Conservation (phyloP, 345 rosid species). For the Limnanthes douglasii region DNA sequence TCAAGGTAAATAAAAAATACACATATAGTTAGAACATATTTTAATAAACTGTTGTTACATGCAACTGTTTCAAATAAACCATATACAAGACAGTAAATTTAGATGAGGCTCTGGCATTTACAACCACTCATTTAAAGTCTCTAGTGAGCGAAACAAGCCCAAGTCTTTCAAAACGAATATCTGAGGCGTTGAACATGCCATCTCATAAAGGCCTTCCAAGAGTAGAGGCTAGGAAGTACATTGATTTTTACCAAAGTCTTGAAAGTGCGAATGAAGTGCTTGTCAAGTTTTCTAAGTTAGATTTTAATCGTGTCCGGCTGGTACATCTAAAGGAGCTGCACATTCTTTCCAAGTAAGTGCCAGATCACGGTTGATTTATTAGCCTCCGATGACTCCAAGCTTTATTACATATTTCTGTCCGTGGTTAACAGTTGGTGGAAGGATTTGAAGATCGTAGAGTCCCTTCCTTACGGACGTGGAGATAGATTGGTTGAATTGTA, state of each 20-base stretch:
- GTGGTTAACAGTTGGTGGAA: constrained; percentile 11
- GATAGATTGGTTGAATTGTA: constrained; percentile 12
- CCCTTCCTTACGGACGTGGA: too few relatives aligned
- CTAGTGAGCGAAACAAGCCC: neutral
- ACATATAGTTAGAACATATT: too few relatives aligned
- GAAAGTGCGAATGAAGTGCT: neutral
- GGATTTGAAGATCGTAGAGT: too few relatives aligned
- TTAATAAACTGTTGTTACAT: too few relatives aligned
- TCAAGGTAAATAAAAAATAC: too few relatives aligned
- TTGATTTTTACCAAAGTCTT: constrained; percentile 1
- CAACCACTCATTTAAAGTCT: neutral
- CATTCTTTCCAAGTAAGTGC: too few relatives aligned
- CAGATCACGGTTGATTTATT: too few relatives aligned
- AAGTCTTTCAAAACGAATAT: neutral
- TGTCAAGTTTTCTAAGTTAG: too few relatives aligned
- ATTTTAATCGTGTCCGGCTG: too few relatives aligned
- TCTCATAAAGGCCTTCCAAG: constrained; percentile 1
- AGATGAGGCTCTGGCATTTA: constrained; percentile 6
- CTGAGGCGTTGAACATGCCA: neutral
- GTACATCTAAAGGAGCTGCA: too few relatives aligned
- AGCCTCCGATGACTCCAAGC: neutral
- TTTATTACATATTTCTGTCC: neutral
- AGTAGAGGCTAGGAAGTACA: constrained; percentile 1
- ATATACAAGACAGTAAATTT: too few relatives aligned
- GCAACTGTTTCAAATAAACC: too few relatives aligned